A percentile compares a stretch with the other conserved stretches of the same genome.
Evolutionary conservation across 2,329 filamentous ascomycete genomes (phyloP).

Genomic region (Scolecobasidium constrictum): DNA sequence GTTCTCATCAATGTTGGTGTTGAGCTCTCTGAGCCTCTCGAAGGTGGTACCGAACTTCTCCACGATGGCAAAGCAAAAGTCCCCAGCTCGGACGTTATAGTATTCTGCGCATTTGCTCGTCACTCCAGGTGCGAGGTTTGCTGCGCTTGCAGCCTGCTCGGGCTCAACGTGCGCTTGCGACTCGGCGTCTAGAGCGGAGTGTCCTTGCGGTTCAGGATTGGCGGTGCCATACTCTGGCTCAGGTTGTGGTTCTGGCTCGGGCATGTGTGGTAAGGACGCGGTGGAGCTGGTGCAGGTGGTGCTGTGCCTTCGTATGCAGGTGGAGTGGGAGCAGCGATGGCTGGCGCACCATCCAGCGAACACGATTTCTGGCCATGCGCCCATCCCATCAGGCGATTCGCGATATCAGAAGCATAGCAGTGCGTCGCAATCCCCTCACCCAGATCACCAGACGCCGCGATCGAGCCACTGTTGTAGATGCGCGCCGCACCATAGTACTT

Average conservation of each 20-base stretch:
- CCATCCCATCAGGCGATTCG: constrained; percentile 26
- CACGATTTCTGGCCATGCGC: constrained; percentile 9
- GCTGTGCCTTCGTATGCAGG: constrained; percentile 3
- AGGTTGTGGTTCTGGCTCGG: neutral
- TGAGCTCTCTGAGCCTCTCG: constrained; percentile 19
- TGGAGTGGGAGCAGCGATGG: neutral
- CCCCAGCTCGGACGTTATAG: constrained; percentile 21
- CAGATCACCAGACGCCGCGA: constrained; percentile 25
- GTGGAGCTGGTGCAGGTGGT: constrained; percentile 7
- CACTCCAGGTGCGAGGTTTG: constrained; percentile 10
- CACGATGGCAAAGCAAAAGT: constrained; percentile 21
- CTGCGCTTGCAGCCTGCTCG: constrained; percentile 11
- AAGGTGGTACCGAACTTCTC: constrained; percentile 17
- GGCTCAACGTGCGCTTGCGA: neutral
- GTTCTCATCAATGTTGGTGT: constrained; percentile 18
- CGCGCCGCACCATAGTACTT: constrained; percentile 38
- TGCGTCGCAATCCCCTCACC: constrained; percentile 34
- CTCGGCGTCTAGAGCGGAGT: neutral
- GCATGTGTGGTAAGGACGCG: too few species aligned
- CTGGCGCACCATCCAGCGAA: constrained; percentile 2
- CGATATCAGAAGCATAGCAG: constrained; percentile 42
- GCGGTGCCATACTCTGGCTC: too few species aligned
- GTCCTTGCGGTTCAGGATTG: too few species aligned
- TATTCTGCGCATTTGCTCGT: constrained; percentile 19
- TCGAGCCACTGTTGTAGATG: constrained; percentile 39